Percentiles rank a stretch among this genome's conserved stretches.
Conservation (phyloP, 2,329 filamentous ascomycete species). For the Hypoxylon rubiginosum region DNA sequence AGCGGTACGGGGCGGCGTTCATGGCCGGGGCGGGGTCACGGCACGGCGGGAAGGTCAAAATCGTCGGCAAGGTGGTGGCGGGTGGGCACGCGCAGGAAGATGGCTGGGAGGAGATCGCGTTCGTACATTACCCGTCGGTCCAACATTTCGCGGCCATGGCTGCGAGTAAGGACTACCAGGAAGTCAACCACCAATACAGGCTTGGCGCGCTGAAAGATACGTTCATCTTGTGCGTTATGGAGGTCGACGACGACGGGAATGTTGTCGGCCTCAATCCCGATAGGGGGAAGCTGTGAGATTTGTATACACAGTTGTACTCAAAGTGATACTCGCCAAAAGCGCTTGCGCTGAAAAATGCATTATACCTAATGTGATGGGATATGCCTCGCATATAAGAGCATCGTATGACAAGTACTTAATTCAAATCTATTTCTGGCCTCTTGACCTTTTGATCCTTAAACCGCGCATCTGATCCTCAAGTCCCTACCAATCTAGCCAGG, state of each 20-base stretch:
- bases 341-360: not conserved
- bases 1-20: constrained; percentile 70
- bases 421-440: not conserved
- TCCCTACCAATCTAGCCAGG: not conserved
- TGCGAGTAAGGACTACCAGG: constrained; percentile 44
- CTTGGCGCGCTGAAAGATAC: constrained; percentile 46
- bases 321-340: not conserved
- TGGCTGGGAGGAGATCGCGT: constrained; percentile 73
- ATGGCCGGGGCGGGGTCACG: constrained; percentile 61
- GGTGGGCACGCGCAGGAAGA: constrained; percentile 39
- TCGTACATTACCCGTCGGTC: constrained; percentile 75
- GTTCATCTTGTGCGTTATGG: constrained; percentile 46
- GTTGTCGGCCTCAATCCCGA: constrained; percentile 13
- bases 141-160: constrained; percentile 70
- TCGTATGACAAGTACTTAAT: not conserved
- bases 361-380: not conserved
- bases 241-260: constrained; percentile 44
- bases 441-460: not conserved
- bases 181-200: constrained; percentile 42
- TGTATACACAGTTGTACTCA: not conserved
- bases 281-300: constrained; percentile 27
- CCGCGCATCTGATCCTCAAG: not conserved
- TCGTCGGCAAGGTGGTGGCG: constrained; percentile 70
- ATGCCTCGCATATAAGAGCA: not conserved
- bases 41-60: constrained; percentile 71